Percentiles rank a stretch among this genome's conserved stretches.
Evolutionary conservation across 2,329 filamentous ascomycete genomes (phyloP).

Genomic region (Pyrenochaeta sp.): DNA sequence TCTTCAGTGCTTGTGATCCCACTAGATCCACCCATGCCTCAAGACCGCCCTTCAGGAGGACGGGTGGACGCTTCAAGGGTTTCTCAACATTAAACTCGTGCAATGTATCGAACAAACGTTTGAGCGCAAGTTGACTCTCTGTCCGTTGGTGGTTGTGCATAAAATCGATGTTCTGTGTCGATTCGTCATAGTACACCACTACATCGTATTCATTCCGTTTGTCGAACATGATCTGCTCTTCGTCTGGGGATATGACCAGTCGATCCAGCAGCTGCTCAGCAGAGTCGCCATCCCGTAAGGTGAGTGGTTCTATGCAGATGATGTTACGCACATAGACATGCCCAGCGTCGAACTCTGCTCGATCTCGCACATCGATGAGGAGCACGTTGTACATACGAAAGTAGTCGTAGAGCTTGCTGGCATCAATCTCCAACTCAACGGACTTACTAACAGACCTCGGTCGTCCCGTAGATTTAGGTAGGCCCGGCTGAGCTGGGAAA

Average conservation of each 20-base stretch:
- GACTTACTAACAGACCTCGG: slow-evolving; percentile 59
- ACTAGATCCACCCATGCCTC: slow-evolving; percentile 88
- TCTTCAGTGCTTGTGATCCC: slow-evolving; percentile 70
- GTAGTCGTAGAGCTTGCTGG: slow-evolving; percentile 75
- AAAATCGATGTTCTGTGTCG: slow-evolving; percentile 67
- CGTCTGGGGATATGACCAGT: slow-evolving; percentile 73
- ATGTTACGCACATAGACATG: slow-evolving; percentile 86
- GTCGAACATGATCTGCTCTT: slow-evolving; percentile 79
- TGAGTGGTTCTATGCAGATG: slow-evolving; percentile 89
- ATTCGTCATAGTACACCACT: slow-evolving; percentile 88
- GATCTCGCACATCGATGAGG: slow-evolving; percentile 83
- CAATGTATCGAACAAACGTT: slow-evolving; percentile 79
- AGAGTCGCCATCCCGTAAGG: slow-evolving; percentile 72
- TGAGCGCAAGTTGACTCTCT: slow-evolving; percentile 62
- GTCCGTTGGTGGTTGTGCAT: slow-evolving; percentile 57
- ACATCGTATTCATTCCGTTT: slow-evolving; percentile 80
- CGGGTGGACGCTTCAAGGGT: slow-evolving; percentile 75
- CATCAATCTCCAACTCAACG: slow-evolving; percentile 69
- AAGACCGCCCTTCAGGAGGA: slow-evolving; percentile 81
- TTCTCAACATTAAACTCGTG: slow-evolving; percentile 84
- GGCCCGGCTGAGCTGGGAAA: slow-evolving; percentile 47
- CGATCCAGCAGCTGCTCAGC: slow-evolving; percentile 72
- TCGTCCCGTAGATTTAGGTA: slow-evolving; percentile 25
- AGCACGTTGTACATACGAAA: slow-evolving; percentile 74
- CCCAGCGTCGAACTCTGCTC: slow-evolving; percentile 83